Conservation (phyloP, 2,329 filamentous ascomycete genomes). For the Microascus cirrosus region DNA sequence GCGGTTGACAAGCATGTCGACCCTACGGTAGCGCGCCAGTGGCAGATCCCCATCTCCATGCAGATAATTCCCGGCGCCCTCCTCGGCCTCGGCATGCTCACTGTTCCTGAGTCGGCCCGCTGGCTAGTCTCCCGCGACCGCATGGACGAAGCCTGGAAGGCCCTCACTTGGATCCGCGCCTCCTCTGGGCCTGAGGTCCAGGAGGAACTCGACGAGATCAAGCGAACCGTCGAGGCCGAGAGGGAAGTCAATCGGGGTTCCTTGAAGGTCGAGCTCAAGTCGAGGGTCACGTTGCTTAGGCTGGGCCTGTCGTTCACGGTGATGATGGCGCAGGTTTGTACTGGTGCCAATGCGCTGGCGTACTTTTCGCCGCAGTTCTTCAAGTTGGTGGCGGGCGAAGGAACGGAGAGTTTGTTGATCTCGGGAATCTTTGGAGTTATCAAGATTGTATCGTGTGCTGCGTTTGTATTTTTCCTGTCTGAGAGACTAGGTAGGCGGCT, state of each 20-base stretch:
- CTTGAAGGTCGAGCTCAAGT: not conserved
- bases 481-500: not conserved
- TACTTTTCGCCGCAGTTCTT: not conserved
- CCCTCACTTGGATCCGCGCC: not conserved
- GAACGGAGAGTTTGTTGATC: not conserved
- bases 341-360: not conserved
- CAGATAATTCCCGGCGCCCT: conserved; percentile 39
- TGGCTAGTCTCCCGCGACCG: conserved; percentile 28
- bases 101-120: conserved; percentile 54
- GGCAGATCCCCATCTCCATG: conserved; percentile 49
- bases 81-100: conserved; percentile 45
- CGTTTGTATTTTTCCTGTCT: not conserved
- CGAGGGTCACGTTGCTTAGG: not conserved
- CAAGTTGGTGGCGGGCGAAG: not conserved
- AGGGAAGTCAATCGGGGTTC: not conserved
- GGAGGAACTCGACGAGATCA: not conserved
- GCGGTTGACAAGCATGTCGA: conserved; percentile 13
- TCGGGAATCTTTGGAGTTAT: not conserved
- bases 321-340: not conserved
- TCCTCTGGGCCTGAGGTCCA: not conserved
- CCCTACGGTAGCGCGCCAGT: conserved; percentile 23
- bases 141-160: not conserved
- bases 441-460: not conserved
- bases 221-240: not conserved
- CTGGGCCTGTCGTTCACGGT: not conserved